These are phyloP conservation scores for Paspalum vaginatum DNA, from an alignment of 176 grass and related monocot species.

Conservation along the genomic window DNA sequence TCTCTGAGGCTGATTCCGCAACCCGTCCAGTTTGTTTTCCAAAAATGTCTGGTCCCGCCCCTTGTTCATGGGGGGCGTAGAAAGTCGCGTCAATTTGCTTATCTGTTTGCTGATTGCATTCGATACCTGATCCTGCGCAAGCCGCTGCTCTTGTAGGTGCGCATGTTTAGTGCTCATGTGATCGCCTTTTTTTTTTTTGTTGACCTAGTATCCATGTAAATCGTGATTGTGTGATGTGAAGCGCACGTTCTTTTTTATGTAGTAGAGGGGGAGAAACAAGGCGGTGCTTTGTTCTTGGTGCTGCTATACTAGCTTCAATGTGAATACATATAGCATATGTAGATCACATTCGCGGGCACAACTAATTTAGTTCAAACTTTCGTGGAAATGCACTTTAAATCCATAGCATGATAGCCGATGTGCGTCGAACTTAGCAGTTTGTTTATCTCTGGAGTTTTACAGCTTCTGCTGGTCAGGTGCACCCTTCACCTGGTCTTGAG, in stretches of 20 bases:
- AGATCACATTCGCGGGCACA: background rate
- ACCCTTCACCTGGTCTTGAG: background rate
- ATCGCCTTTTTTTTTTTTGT: background rate
- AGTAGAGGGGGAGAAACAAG: background rate
- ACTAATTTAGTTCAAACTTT: constrained; percentile 10
- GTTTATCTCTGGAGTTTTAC: constrained; percentile 19
- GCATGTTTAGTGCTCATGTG: background rate
- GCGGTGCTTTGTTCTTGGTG: constrained; percentile 4
- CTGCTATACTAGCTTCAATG: background rate
- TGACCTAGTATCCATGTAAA: background rate
- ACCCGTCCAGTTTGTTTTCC: background rate
- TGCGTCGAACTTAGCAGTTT: background rate
- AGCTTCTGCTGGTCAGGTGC: constrained; percentile 17
- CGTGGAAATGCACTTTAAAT: background rate
- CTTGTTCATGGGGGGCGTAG: background rate
- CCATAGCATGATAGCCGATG: background rate
- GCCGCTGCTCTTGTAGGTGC: background rate
- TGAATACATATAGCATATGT: background rate
- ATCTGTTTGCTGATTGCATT: background rate
- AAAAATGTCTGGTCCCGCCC: background rate
- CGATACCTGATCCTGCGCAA: background rate
- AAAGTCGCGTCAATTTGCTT: background rate
- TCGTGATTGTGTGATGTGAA: background rate
- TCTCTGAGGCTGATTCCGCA: background rate
- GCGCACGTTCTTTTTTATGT: background rate